Conservation (phyloP, 2,329 filamentous ascomycete species). For the Endoconidiophora laricicola region DNA sequence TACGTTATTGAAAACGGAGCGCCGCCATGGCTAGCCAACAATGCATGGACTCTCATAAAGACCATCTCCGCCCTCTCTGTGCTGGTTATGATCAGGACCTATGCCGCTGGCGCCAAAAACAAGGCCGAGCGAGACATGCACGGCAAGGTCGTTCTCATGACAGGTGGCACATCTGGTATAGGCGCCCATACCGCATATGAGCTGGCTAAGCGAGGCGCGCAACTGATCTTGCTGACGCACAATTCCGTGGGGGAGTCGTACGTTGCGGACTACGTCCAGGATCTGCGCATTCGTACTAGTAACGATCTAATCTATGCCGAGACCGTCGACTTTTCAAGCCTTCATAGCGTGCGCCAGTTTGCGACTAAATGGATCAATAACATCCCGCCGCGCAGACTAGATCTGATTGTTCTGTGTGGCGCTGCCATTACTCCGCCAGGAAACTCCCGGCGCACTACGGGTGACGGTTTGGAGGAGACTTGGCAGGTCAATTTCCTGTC, state of each 20-base stretch:
- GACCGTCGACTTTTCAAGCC: slow-evolving; percentile 72
- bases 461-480: slow-evolving; percentile 69
- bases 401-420: slow-evolving; percentile 81
- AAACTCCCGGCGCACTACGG: slow-evolving; percentile 40
- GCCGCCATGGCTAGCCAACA: slow-evolving; percentile 30
- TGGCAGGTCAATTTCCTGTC: slow-evolving; percentile 94
- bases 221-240: slow-evolving; percentile 78
- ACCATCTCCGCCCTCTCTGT: slow-evolving; percentile 22
- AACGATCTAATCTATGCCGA: slow-evolving; percentile 92
- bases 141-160: slow-evolving; percentile 84
- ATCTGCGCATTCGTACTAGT: slow-evolving; percentile 56
- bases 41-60: slow-evolving; percentile 25
- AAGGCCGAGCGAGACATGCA: slow-evolving; percentile 70
- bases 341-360: slow-evolving; percentile 84
- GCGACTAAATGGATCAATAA: slow-evolving; percentile 98
- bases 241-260: slow-evolving; percentile 71
- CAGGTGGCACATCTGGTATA: slow-evolving; percentile 85
- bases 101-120: slow-evolving; percentile 61
- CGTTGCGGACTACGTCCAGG: slow-evolving; percentile 81
- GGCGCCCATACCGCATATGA: slow-evolving; percentile 60
- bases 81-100: slow-evolving; percentile 44
- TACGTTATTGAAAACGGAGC: slow-evolving; percentile 30
- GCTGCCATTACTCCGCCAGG: slow-evolving; percentile 58
- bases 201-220: slow-evolving; percentile 68
- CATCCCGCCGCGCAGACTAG: slow-evolving; percentile 68